phyloP scores from a whole-genome alignment of 352 stramenopile genomes.

The Phytophthora fragariae region DNA sequence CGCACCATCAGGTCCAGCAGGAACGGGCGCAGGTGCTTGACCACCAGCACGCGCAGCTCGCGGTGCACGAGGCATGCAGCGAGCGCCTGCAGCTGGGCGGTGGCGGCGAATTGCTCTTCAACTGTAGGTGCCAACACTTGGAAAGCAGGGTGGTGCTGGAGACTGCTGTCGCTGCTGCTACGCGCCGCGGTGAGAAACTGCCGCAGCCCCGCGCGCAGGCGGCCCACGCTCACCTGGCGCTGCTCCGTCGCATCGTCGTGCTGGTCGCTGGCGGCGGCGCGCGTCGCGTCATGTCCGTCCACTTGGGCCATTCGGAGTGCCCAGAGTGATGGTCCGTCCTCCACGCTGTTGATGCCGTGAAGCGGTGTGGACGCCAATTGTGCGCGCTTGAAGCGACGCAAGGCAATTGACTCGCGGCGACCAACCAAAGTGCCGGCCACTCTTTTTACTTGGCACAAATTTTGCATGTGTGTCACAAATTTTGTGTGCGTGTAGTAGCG shows the following conservation, averaged over 20 bases:
- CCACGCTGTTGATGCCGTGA: conserved; percentile 17
- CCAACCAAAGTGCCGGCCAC: conserved; percentile 17
- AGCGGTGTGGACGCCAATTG: conserved; percentile 16
- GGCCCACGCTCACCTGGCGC: conserved; percentile 32
- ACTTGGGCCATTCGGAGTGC: conserved; percentile 23
- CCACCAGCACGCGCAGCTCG: conserved; percentile 50
- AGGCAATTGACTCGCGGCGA: conserved; percentile 22
- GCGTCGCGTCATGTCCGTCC: conserved; percentile 20
- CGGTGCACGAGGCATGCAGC: conserved; percentile 62
- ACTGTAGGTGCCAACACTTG: conserved; percentile 3
- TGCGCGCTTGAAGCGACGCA: conserved; percentile 14
- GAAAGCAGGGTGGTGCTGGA: conserved; percentile 9
- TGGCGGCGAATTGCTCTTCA: neutral
- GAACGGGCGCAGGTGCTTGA: conserved; percentile 77
- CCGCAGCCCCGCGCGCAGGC: conserved; percentile 25
- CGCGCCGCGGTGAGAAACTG: conserved; percentile 21
- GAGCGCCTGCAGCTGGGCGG: conserved; percentile 56
- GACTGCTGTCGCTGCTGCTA: neutral
- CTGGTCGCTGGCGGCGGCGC: conserved; percentile 3
- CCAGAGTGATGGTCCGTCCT: conserved; percentile 20
- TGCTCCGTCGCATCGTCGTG: conserved; percentile 32
- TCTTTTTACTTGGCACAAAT: neutral
- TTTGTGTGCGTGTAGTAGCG: neutral
- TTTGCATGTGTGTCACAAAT: neutral
- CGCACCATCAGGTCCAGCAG: conserved; percentile 74